phyloP scores from a whole-genome alignment of 2,329 filamentous ascomycete species.

The Epichloe coenophiala region DNA sequence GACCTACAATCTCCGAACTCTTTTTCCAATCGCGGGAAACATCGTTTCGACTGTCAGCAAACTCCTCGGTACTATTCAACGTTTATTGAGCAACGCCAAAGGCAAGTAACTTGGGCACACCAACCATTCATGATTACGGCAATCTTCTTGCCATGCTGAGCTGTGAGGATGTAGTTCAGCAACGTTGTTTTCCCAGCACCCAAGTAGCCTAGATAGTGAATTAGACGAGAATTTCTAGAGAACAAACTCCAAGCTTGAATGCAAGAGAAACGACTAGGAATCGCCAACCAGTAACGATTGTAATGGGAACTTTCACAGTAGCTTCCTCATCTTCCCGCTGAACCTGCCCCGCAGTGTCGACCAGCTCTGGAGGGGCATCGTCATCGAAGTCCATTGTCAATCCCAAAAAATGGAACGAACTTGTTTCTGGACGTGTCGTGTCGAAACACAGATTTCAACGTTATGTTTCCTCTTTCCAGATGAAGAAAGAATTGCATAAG shows the following conservation, averaged over 20 bases:
- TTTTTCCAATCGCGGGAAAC: conserved; percentile 16
- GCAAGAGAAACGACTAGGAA: neutral
- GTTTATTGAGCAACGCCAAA: neutral
- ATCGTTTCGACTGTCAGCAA: neutral
- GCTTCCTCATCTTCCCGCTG: conserved; percentile 31
- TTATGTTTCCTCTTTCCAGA: neutral
- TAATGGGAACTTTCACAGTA: conserved; percentile 61
- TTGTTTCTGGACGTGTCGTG: neutral
- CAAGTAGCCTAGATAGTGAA: conserved; percentile 57
- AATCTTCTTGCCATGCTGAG: conserved; percentile 93
- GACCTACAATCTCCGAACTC: conserved; percentile 68
- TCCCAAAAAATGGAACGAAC: neutral
- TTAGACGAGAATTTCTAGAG: neutral
- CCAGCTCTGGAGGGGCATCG: conserved; percentile 52
- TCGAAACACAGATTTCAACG: neutral
- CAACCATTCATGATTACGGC: conserved; percentile 88
- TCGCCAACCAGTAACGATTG: conserved; percentile 60
- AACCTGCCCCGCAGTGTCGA: conserved; percentile 27
- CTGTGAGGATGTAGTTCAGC: conserved; percentile 89
- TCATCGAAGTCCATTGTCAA: conserved; percentile 47
- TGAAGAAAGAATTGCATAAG: neutral
- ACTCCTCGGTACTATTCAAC: neutral
- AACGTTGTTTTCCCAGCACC: conserved; percentile 93
- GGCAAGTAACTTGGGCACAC: neutral
- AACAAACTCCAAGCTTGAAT: neutral